These are phyloP conservation scores for Hebeloma cylindrosporum DNA, from an alignment of 768 basidiomycete species.

Conservation along the genomic window DNA sequence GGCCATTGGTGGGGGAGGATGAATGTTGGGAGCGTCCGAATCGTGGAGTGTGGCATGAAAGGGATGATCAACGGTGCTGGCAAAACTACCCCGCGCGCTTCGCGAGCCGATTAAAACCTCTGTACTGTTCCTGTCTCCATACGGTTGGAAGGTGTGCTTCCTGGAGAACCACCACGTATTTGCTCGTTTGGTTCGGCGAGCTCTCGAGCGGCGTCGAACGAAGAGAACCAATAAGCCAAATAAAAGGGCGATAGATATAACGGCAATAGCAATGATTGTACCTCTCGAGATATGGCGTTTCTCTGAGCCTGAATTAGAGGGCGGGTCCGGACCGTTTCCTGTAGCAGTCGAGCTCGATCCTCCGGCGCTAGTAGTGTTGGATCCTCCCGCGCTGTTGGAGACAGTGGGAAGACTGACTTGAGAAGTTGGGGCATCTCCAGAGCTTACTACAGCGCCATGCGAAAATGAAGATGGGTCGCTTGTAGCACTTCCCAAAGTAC, in stretches of 20 bases:
- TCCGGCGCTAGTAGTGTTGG: conserved; percentile 10
- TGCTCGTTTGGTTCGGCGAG: conserved; percentile 42
- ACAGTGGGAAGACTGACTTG: too few relatives aligned
- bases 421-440: too few relatives aligned
- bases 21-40: too few relatives aligned
- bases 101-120: conserved; percentile 23
- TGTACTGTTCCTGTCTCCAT: conserved; percentile 25
- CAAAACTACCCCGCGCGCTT: conserved; percentile 61
- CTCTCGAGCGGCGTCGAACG: conserved; percentile 45
- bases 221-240: conserved; percentile 45
- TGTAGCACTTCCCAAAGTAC: too few relatives aligned
- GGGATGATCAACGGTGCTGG: conserved; percentile 52
- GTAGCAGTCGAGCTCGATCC: conserved; percentile 1
- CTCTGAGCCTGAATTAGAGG: too few relatives aligned
- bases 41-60: conserved; percentile 7
- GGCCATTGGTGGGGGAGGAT: conserved; percentile 55
- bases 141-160: conserved; percentile 22
- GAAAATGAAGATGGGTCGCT: too few relatives aligned
- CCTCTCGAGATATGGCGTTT: conserved; percentile 37
- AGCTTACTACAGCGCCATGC: too few relatives aligned
- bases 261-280: conserved; percentile 47
- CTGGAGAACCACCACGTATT: conserved; percentile 46
- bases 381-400: too few relatives aligned
- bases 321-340: conserved; percentile 10
- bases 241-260: conserved; percentile 33